phyloP scores from a whole-genome alignment of 2,329 filamentous ascomycete genomes.

The Penicillium hesseltinei region DNA sequence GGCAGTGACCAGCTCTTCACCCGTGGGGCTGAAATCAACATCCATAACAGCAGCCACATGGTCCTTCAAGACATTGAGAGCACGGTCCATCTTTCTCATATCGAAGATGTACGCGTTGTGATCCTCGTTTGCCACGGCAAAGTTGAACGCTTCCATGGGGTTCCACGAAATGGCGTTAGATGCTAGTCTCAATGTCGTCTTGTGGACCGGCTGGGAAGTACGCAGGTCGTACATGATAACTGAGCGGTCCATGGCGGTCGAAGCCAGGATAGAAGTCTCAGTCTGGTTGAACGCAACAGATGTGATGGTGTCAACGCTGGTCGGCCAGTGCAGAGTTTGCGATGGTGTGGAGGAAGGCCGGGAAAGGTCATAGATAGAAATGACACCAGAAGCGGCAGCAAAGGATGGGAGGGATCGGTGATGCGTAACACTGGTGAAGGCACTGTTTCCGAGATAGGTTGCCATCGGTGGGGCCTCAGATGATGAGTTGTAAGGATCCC shows the following conservation, averaged over 20 bases:
- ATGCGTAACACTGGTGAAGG: constrained; percentile 80
- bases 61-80: constrained; percentile 84
- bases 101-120: constrained; percentile 94
- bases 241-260: constrained; percentile 78
- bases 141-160: constrained; percentile 94
- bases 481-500: constrained; percentile 77
- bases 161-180: constrained; percentile 88
- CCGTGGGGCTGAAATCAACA: constrained; percentile 90
- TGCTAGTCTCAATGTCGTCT: constrained; percentile 76
- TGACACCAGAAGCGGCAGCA: constrained; percentile 70
- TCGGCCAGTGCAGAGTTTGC: constrained; percentile 84
- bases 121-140: constrained; percentile 90
- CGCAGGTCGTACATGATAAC: constrained; percentile 90
- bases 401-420: constrained; percentile 78
- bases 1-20: constrained; percentile 86
- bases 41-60: constrained; percentile 94
- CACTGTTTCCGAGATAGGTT: constrained; percentile 78
- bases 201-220: constrained; percentile 77
- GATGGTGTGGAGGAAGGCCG: constrained; percentile 73
- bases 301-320: constrained; percentile 84
- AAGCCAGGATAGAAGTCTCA: constrained; percentile 87
- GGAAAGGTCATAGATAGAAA: constrained; percentile 86
- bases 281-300: constrained; percentile 87
- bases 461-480: constrained; percentile 69
- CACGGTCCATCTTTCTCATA: constrained; percentile 83